Percentiles rank a stretch among this genome's conserved stretches.
These are phyloP conservation scores for bread wheat (Triticum aestivum) DNA, from an alignment of 176 grass and related monocot genomes.

Conservation along the genomic window IWGSC_CS_RefSeq_v2.1 NC_057811.1:470635471-470635970, in stretches of 20 bases:
- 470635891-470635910: too few relatives aligned
- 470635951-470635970: constrained; percentile 32
- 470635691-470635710: constrained; percentile 7
- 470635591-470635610: too few relatives aligned
- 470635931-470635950: not conserved
- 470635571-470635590: too few relatives aligned
- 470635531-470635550: not conserved
- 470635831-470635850: not conserved
- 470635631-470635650: not conserved
- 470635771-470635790: constrained; percentile 10
- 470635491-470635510: not conserved
- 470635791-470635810: not conserved
- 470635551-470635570: too few relatives aligned
- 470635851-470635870: not conserved
- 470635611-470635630: too few relatives aligned
- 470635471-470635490: not conserved
- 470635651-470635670: not conserved
- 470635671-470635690: constrained; percentile 7
- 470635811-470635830: not conserved
- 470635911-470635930: not conserved
- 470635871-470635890: too few relatives aligned
- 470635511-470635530: not conserved
- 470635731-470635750: not conserved
- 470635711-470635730: not conserved
- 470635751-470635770: not conserved